Conservation (phyloP, 306 rosid genomes). For the Sechiopsis laciniata region DNA sequence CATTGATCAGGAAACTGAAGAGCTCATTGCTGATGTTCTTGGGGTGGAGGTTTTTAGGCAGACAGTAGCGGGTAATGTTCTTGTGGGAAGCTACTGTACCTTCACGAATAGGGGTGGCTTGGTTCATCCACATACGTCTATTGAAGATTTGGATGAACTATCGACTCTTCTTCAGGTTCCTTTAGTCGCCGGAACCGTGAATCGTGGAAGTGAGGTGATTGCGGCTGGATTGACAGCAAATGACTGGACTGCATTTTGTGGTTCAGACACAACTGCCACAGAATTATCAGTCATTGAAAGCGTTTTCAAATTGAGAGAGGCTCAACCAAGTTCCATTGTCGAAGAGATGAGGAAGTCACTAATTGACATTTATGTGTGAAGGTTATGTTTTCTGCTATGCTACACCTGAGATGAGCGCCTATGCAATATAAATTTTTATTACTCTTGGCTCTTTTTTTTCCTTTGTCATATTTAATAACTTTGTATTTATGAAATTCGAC, state of each 20-base stretch:
- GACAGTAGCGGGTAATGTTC: conserved; percentile 82
- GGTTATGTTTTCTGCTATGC: background rate
- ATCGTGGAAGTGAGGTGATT: conserved; percentile 85
- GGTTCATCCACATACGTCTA: conserved; percentile 94
- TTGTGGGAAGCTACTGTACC: conserved; percentile 89
- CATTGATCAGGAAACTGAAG: conserved; percentile 71
- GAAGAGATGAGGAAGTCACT: conserved; percentile 87
- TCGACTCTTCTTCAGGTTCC: conserved; percentile 96
- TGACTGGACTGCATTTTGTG: conserved; percentile 96
- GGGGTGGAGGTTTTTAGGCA: conserved; percentile 97
- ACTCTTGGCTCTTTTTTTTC: background rate
- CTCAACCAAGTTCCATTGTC: conserved; percentile 73
- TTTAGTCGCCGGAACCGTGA: conserved; percentile 80
- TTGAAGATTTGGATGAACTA: conserved; percentile 86
- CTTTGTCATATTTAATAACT: background rate
- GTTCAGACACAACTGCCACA: conserved; percentile 87
- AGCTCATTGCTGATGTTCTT: conserved; percentile 85
- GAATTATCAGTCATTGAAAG: conserved; percentile 90
- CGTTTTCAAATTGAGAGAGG: conserved; percentile 83
- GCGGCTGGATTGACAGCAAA: conserved; percentile 80
- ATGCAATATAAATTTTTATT: background rate
- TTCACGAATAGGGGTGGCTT: conserved; percentile 87
- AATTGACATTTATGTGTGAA: conserved; percentile 73
- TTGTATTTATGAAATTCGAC: background rate
- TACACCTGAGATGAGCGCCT: no score